Percentiles rank a stretch among this genome's conserved stretches.
Evolutionary conservation across 2,329 filamentous ascomycete genomes (phyloP).

Genomic region (Meredithiella fracta): DNA sequence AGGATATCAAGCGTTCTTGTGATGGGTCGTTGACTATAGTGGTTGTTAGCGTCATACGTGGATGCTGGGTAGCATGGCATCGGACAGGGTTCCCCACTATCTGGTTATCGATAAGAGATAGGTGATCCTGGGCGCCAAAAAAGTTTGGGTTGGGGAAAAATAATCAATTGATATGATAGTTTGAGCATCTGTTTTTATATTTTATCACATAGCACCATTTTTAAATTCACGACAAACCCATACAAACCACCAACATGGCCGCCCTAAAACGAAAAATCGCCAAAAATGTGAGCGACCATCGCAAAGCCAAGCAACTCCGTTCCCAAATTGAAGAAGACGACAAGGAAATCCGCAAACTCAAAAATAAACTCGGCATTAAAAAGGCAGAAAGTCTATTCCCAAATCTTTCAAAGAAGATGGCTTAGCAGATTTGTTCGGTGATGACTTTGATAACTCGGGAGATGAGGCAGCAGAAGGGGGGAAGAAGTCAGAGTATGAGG

Average conservation of each 20-base stretch:
- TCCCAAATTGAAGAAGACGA: constrained; percentile 64
- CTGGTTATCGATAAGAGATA: constrained; percentile 4
- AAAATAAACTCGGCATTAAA: constrained; percentile 71
- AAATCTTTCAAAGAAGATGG: constrained; percentile 69
- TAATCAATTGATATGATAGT: no score
- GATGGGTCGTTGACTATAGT: no score
- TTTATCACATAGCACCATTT: no score
- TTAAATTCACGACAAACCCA: not conserved
- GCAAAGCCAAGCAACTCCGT: constrained; percentile 24
- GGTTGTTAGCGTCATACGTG: no score
- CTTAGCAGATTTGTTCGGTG: constrained; percentile 59
- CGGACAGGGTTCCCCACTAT: constrained; percentile 5
- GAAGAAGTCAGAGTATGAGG: constrained; percentile 43
- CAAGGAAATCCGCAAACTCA: constrained; percentile 70
- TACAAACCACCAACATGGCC: constrained; percentile 1
- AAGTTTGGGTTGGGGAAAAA: constrained; percentile 4
- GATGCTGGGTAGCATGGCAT: no score
- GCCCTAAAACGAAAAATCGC: constrained; percentile 8
- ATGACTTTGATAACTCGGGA: constrained; percentile 37
- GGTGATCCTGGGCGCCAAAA: constrained; percentile 9
- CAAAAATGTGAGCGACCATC: constrained; percentile 1
- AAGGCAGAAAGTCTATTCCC: constrained; percentile 55
- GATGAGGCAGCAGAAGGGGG: constrained; percentile 37
- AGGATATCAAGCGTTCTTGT: not conserved
- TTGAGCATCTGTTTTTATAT: no score